Base-by-base conservation (phyloP, 441 rosid species). In the Adansonia gregorii region DNA sequence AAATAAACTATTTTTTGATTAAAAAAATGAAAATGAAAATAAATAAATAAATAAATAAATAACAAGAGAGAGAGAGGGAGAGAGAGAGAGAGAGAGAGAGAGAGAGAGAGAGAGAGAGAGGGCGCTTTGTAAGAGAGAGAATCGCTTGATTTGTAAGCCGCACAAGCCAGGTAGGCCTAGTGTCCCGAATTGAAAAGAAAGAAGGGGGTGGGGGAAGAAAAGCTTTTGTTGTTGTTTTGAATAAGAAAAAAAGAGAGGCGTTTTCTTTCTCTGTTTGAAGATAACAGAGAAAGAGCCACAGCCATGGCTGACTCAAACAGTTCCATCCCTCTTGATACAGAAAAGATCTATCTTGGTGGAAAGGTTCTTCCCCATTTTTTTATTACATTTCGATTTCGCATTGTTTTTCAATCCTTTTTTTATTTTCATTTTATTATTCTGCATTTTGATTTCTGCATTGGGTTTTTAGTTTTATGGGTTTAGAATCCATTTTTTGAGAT, bases 281-380 rank as follows among this genome's bases (percentile, higher is more conserved):
- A 31, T 75, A 66, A 71, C 77, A 20, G 70, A 46, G 75, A 75
- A 72, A 83, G 81, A 85, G 85, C 83, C 84, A 74, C 86, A 87
- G 85, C 82, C 88, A 93, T 93, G 98, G 88, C 67, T 31, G 91
- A 83, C 15, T 88, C 88, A 1, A 87, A 78, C 70, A 93, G 87
- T 81, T 90, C 83, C 81, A 83, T 88, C 76, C 89, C 90, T 59
- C 76, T 92, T 72, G 89, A 90, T 66, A 78, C 88, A 84, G 97
- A 93, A 87, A 90, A 92, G 93, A 92, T 95, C 88, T 86, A 80
- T 84, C 91, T 93, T 74, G 92, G 94, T 76, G 97, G 99, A 77
- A 90, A 92, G 93, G 98, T 93, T 43, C 31, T n/a, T 27, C 0
- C 48, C 1, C 6, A 2, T 58, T 31, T 63, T 14, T 17, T 35